These are phyloP conservation scores for Halophytophthora polymorphica DNA, from an alignment of 352 stramenopile genomes.

Conservation along the genomic window DNA sequence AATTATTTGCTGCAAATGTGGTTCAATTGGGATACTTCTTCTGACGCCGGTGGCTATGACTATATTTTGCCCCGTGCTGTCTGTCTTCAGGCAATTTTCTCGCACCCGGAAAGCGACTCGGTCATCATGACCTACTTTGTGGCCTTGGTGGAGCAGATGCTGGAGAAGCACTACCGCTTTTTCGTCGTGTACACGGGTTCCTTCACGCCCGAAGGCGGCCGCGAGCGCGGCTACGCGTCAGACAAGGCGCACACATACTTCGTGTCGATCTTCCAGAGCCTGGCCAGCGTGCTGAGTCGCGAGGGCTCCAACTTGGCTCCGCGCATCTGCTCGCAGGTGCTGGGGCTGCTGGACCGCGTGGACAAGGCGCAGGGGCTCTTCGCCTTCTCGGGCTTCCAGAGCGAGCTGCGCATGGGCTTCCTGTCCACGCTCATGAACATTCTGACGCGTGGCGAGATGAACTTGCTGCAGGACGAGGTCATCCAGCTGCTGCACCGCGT, in stretches of 20 bases:
- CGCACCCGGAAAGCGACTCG: constrained; percentile 63
- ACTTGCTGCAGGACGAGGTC: constrained; percentile 73
- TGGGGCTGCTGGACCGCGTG: constrained; percentile 59
- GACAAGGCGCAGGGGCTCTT: constrained; percentile 69
- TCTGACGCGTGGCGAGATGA: constrained; percentile 74
- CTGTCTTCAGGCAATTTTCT: constrained; percentile 57
- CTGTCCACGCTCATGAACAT: constrained; percentile 78
- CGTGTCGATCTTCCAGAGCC: constrained; percentile 71
- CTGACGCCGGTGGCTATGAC: background rate
- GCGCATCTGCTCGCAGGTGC: constrained; percentile 69
- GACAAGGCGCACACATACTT: constrained; percentile 75
- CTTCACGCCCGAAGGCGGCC: constrained; percentile 45
- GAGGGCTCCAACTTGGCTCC: constrained; percentile 53
- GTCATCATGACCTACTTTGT: constrained; percentile 72
- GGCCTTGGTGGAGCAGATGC: constrained; percentile 62
- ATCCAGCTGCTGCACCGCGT: constrained; percentile 70
- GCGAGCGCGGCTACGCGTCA: constrained; percentile 55
- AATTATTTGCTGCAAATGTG: background rate
- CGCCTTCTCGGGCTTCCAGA: constrained; percentile 69
- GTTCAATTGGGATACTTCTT: background rate
- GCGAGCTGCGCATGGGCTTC: constrained; percentile 70
- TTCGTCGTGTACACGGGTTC: constrained; percentile 56
- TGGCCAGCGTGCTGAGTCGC: constrained; percentile 57
- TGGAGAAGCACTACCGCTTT: constrained; percentile 82
- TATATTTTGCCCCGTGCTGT: background rate